Conservation (phyloP, 305 asterid species). For the Fraxinus greggii region DNA sequence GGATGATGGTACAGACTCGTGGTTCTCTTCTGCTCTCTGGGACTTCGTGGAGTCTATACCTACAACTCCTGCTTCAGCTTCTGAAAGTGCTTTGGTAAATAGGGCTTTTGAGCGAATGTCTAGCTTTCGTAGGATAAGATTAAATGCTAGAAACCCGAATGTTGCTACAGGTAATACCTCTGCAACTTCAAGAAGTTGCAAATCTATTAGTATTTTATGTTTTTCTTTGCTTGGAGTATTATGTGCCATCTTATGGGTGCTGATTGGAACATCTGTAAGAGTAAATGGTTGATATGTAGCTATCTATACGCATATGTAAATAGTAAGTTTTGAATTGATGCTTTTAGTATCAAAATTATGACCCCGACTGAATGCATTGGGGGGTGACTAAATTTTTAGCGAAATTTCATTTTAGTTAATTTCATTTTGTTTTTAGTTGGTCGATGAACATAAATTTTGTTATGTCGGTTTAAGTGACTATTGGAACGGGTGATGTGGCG, state of each 20-base stretch:
- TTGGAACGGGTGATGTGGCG: neutral
- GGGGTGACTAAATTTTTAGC: neutral
- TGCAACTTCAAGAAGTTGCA: conserved; percentile 47
- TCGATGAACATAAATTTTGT: neutral
- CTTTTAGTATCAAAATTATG: neutral
- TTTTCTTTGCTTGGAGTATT: conserved; percentile 62
- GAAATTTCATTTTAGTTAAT: neutral
- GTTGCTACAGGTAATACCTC: conserved; percentile 51
- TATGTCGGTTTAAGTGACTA: neutral
- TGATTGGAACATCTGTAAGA: conserved; percentile 41
- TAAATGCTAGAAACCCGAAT: conserved; percentile 37
- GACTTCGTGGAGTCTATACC: conserved; percentile 96
- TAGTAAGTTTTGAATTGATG: conserved; percentile 17
- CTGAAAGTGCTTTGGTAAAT: conserved; percentile 67
- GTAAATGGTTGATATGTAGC: conserved; percentile 25
- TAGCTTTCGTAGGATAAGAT: conserved; percentile 62
- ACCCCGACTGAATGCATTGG: neutral
- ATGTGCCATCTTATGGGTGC: conserved; percentile 73
- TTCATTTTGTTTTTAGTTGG: neutral
- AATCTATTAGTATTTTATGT: conserved; percentile 47
- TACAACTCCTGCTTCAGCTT: conserved; percentile 87
- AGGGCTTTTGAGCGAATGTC: conserved; percentile 63
- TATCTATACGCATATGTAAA: conserved; percentile 23
- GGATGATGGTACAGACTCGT: conserved; percentile 60
- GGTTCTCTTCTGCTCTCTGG: conserved; percentile 79